Evolutionary conservation across 108 stramenopile species (phyloP).

Genomic region (Aureococcus anophagefferens): DNA sequence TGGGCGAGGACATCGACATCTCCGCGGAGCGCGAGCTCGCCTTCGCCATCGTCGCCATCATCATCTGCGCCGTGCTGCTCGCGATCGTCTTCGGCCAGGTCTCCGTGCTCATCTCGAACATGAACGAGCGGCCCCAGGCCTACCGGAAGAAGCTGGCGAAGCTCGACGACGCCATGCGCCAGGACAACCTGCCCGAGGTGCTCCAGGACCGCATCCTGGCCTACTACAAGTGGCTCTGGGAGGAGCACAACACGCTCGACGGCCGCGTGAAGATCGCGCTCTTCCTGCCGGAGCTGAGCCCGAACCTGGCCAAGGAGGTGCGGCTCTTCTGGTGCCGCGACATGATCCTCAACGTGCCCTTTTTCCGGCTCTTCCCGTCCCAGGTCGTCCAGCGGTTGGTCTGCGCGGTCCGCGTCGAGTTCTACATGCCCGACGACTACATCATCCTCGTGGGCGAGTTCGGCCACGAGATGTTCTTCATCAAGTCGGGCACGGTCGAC

Average conservation of each 20-base stretch:
- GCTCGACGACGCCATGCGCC: constrained; percentile 4
- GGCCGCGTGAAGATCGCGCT: constrained; percentile 3
- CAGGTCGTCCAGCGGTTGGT: constrained; percentile 11
- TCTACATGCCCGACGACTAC: constrained; percentile 15
- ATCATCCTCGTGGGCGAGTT: constrained; percentile 13
- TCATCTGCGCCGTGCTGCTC: background rate
- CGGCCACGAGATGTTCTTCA: constrained; percentile 14
- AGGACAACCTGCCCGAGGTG: background rate
- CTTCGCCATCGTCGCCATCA: background rate
- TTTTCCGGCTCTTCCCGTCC: constrained; percentile 4
- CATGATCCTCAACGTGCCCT: constrained; percentile 12
- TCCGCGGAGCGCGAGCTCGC: background rate
- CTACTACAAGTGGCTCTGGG: constrained; percentile 12
- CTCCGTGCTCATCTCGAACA: constrained; percentile 7
- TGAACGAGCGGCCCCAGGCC: background rate
- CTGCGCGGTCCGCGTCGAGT: constrained; percentile 2
- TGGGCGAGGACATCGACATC: constrained; percentile 9
- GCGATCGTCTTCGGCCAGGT: constrained; percentile 10
- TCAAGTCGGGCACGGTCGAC: constrained; percentile 10
- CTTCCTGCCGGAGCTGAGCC: constrained; percentile 6
- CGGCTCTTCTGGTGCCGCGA: constrained; percentile 4
- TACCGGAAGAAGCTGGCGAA: constrained; percentile 15
- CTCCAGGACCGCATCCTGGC: constrained; percentile 8
- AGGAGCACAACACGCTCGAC: constrained; percentile 8
- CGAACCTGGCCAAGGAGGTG: constrained; percentile 12